phyloP scores from a whole-genome alignment of 169 alveolate species.

The Amoebophrya sp. region DNA sequence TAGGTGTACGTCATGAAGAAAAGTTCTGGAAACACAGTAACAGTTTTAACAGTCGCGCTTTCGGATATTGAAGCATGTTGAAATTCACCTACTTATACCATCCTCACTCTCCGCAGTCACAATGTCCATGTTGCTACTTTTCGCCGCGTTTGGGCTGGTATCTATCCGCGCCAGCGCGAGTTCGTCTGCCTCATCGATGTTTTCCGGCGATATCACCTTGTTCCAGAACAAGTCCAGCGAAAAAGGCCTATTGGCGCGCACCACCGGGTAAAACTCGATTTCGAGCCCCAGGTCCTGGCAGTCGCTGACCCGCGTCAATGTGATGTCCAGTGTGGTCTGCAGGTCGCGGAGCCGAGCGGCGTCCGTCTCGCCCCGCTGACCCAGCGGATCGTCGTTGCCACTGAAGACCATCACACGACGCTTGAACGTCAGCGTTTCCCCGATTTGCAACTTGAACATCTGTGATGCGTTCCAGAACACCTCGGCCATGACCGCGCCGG shows the following conservation, averaged over 20 bases:
- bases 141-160: too few relatives aligned
- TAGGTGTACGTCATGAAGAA: too few relatives aligned
- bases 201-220: not conserved
- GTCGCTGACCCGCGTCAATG: not conserved
- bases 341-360: too few relatives aligned
- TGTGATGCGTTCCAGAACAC: not conserved
- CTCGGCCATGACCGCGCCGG: constrained; percentile 10
- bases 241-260: not conserved
- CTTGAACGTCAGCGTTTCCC: not conserved
- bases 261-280: not conserved
- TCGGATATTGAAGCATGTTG: too few relatives aligned
- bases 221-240: not conserved
- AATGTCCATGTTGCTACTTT: too few relatives aligned
- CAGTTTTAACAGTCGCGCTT: too few relatives aligned
- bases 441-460: not conserved
- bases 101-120: too few relatives aligned
- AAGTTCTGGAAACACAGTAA: too few relatives aligned
- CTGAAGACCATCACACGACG: not conserved
- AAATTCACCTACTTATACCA: too few relatives aligned
- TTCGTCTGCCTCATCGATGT: not conserved
- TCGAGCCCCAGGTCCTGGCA: not conserved
- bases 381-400: not conserved
- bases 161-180: too few relatives aligned
- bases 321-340: not conserved
- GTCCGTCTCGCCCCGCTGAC: not conserved